phyloP scores from a whole-genome alignment of 2,329 filamentous ascomycete species.

The Tetracladium maxilliforme region DNA sequence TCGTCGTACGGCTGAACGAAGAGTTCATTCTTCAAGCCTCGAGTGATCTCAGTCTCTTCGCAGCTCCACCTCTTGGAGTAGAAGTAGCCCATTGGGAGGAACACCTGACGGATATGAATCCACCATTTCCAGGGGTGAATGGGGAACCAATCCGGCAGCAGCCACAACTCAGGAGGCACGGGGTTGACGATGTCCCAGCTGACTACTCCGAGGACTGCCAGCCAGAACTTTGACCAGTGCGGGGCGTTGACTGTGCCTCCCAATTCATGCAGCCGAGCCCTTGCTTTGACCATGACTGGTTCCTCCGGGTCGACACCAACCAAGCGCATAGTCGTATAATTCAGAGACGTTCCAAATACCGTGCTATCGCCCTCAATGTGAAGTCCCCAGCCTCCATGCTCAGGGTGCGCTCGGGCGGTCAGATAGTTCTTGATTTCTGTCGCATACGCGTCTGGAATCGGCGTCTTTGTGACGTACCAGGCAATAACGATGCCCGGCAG shows the following conservation, averaged over 20 bases:
- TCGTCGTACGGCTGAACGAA: constrained; percentile 65
- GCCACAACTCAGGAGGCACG: constrained; percentile 84
- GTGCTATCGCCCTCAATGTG: constrained; percentile 91
- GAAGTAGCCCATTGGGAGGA: constrained; percentile 78
- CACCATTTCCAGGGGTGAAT: constrained; percentile 91
- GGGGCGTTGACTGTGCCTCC: constrained; percentile 74
- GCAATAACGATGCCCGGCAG: constrained; percentile 72
- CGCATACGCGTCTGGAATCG: constrained; percentile 64
- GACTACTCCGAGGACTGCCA: constrained; percentile 69
- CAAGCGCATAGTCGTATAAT: constrained; percentile 69
- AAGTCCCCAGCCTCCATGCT: constrained; percentile 93
- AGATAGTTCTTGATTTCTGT: constrained; percentile 90
- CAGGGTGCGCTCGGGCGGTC: constrained; percentile 66
- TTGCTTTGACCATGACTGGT: constrained; percentile 70
- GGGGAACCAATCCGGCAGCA: constrained; percentile 81
- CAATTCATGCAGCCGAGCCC: constrained; percentile 67
- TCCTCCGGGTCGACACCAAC: constrained; percentile 76
- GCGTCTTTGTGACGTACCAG: constrained; percentile 81
- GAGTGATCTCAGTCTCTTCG: constrained; percentile 60
- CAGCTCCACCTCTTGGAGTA: constrained; percentile 74
- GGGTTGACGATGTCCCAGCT: constrained; percentile 92
- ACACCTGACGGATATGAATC: constrained; percentile 98
- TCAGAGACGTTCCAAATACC: constrained; percentile 80
- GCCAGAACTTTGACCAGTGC: constrained; percentile 97
- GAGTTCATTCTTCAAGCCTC: constrained; percentile 63